Evolutionary conservation across 2,329 filamentous ascomycete species (phyloP).

Genomic region (Phyllosticta ampelicida): DNA sequence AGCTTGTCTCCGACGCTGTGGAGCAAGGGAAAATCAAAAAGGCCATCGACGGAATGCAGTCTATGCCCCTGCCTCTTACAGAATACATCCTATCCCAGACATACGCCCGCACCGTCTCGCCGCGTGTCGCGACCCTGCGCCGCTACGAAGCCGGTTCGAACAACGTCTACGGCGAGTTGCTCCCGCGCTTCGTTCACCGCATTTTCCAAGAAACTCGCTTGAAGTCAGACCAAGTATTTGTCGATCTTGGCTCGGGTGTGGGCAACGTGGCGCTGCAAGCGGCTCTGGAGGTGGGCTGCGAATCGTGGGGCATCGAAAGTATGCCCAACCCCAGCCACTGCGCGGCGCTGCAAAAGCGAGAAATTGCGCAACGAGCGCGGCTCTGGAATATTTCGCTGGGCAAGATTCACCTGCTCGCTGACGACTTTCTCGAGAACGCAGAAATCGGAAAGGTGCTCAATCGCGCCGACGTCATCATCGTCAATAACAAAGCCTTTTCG

Average conservation of each 20-base stretch:
- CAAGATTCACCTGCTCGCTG: conserved; percentile 65
- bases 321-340: conserved; percentile 83
- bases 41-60: conserved; percentile 60
- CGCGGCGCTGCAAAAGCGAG: conserved; percentile 66
- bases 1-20: conserved; percentile 53
- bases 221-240: conserved; percentile 75
- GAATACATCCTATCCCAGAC: conserved; percentile 77
- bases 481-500: conserved; percentile 97
- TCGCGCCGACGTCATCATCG: conserved; percentile 85
- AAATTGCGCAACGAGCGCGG: conserved; percentile 65
- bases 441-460: conserved; percentile 63
- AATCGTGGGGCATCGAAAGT: conserved; percentile 94
- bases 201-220: conserved; percentile 71
- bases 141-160: conserved; percentile 85
- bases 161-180: conserved; percentile 88
- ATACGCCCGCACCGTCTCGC: conserved; percentile 86
- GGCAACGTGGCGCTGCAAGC: conserved; percentile 93
- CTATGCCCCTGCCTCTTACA: conserved; percentile 54
- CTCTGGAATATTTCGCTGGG: conserved; percentile 83
- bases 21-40: conserved; percentile 56
- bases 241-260: conserved; percentile 91
- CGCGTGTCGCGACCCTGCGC: conserved; percentile 69
- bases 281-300: conserved; percentile 83
- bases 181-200: conserved; percentile 71
- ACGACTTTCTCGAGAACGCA: conserved; percentile 69